phyloP scores from a whole-genome alignment of 768 basidiomycete genomes.

The Pleurotus citrinopileatus region DNA sequence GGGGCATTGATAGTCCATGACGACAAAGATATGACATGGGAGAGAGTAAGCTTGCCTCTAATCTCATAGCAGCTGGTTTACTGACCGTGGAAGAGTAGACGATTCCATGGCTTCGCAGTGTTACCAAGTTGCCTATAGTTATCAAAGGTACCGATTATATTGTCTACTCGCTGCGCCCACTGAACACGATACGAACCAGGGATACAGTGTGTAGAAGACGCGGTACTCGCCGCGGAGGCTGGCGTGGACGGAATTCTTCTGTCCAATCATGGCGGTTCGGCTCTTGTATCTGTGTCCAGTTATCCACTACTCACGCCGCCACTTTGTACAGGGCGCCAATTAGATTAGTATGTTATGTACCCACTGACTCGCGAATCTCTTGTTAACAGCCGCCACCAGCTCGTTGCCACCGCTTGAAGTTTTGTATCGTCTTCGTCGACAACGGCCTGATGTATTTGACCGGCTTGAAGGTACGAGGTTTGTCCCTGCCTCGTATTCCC shows the following conservation, averaged over 20 bases:
- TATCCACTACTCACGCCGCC: background rate
- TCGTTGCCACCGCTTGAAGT: constrained; percentile 78
- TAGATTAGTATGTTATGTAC: constrained; percentile 61
- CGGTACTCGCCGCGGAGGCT: constrained; percentile 76
- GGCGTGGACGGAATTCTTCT: constrained; percentile 87
- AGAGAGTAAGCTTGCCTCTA: constrained; percentile 39
- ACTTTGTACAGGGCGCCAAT: constrained; percentile 70
- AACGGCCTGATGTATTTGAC: constrained; percentile 72
- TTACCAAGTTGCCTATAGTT: constrained; percentile 69
- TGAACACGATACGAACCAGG: constrained; percentile 32
- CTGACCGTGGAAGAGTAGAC: background rate
- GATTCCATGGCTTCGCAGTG: constrained; percentile 71
- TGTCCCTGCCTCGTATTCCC: background rate
- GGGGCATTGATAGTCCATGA: constrained; percentile 64
- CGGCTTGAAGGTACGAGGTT: constrained; percentile 58
- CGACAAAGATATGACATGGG: constrained; percentile 78
- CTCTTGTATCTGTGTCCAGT: background rate
- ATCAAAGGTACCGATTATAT: constrained; percentile 54
- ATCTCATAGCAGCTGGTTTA: background rate
- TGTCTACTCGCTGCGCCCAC: background rate
- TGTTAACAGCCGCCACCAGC: constrained; percentile 34
- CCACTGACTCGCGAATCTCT: background rate
- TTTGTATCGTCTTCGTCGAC: constrained; percentile 66
- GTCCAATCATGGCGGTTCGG: constrained; percentile 86
- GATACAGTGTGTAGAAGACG: constrained; percentile 83